A percentile compares a stretch with the other conserved stretches of the same genome.
These are phyloP conservation scores for Leptoxyphium fumago DNA, from an alignment of 2,329 filamentous ascomycete genomes.

Conservation along the genomic window DNA sequence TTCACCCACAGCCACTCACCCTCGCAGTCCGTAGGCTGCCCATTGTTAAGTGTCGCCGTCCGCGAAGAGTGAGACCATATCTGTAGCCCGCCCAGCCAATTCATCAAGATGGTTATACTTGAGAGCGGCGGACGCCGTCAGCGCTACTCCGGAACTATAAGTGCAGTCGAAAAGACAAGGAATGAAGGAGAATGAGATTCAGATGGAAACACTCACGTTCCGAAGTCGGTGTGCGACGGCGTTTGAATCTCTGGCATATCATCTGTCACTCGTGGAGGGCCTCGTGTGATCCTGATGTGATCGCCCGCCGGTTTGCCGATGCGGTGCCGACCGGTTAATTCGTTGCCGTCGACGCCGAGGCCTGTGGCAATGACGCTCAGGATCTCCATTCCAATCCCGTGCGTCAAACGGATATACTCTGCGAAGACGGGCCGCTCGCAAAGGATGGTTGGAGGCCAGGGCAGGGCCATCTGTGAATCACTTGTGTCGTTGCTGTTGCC, in stretches of 20 bases:
- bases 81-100: slow-evolving; percentile 41
- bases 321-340: slow-evolving; percentile 31
- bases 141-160: too few relatives aligned
- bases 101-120: slow-evolving; percentile 42
- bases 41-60: slow-evolving; percentile 15
- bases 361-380: slow-evolving; percentile 31
- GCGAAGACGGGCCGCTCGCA: slow-evolving; percentile 19
- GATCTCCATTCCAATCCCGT: slow-evolving; percentile 32
- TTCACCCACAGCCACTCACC: slow-evolving; percentile 38
- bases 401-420: slow-evolving; percentile 32
- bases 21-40: slow-evolving; percentile 6
- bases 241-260: slow-evolving; percentile 23
- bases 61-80: slow-evolving; percentile 25
- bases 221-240: slow-evolving; percentile 39
- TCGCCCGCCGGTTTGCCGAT: slow-evolving; percentile 31
- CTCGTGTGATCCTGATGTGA: slow-evolving; percentile 38
- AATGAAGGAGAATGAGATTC: not conserved
- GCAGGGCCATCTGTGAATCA: slow-evolving; percentile 15
- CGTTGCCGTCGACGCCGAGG: slow-evolving; percentile 28
- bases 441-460: slow-evolving; percentile 14
- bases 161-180: not conserved
- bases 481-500: slow-evolving; percentile 3
- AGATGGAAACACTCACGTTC: slow-evolving; percentile 12
- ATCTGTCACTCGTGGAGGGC: slow-evolving; percentile 28
- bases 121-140: too few relatives aligned